These are phyloP conservation scores for Azolla pinnata DNA, from an alignment of 75 land plant species.

Conservation along the genomic window DNA sequence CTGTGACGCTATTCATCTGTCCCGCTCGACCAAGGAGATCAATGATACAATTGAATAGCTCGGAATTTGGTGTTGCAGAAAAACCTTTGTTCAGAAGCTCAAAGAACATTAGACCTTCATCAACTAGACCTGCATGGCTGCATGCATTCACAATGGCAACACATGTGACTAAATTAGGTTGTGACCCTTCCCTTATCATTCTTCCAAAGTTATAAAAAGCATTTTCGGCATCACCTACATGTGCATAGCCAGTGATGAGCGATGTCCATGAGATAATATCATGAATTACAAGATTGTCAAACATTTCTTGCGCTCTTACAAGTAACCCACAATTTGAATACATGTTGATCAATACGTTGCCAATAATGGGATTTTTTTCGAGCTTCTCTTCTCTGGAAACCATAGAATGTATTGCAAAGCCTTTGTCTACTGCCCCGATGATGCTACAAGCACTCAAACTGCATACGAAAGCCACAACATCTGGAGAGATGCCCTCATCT, in stretches of 20 bases:
- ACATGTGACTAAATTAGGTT: slow-evolving; percentile 50
- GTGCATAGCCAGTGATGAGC: slow-evolving; percentile 51
- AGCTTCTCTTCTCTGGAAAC: too few relatives aligned
- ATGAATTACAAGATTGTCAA: slow-evolving; percentile 26
- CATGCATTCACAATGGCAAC: slow-evolving; percentile 50
- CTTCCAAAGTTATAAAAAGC: slow-evolving; percentile 31
- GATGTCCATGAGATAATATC: slow-evolving; percentile 64
- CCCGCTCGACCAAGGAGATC: slow-evolving; percentile 59
- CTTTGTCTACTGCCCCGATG: too few relatives aligned
- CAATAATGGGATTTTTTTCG: too few relatives aligned
- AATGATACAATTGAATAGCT: slow-evolving; percentile 59
- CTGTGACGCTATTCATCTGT: slow-evolving; percentile 33
- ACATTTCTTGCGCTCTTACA: slow-evolving; percentile 20
- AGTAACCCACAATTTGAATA: slow-evolving; percentile 44
- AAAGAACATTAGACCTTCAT: slow-evolving; percentile 37
- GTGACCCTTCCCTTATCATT: slow-evolving; percentile 25
- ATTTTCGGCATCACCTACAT: slow-evolving; percentile 42
- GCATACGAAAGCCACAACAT: too few relatives aligned
- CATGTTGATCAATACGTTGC: slow-evolving; percentile 33
- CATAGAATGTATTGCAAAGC: too few relatives aligned
- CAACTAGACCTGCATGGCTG: slow-evolving; percentile 47
- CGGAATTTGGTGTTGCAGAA: slow-evolving; percentile 43
- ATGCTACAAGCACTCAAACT: too few relatives aligned
- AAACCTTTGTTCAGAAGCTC: slow-evolving; percentile 29
- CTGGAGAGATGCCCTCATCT: too few relatives aligned